Evolutionary conservation across 140 eudicot species (phyloP), one percentile per base, ranked within the genome.

Genomic region (Cichorium intybus): DNA sequence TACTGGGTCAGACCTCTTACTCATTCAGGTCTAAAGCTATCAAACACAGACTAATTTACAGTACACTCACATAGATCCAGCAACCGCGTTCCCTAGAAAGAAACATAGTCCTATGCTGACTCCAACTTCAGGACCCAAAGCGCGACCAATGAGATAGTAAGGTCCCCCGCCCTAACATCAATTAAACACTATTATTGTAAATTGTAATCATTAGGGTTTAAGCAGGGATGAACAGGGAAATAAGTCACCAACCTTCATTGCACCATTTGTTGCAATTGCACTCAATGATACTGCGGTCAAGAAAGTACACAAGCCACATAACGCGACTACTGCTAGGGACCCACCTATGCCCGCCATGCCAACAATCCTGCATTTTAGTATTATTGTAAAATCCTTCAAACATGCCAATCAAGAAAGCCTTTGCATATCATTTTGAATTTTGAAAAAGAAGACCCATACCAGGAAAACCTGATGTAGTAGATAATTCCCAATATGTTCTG

Each of bases 41-140:
- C n/a, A n/a, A n/a, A n/a, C n/a, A n/a, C n/a, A n/a, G n/a, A n/a
- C n/a, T n/a, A 53, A 73, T 89, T 87, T 77, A 83, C 84, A 83
- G 41, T 33, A 56, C 62, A 87, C 99, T 93, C 80, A 93, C 99
- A 93, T 87, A 59, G 99, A 80, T 75, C 97, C 99, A 64, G 99
- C 96, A 28, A 93, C 90, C 2, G 99, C 99, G 68, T 90, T 93
- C 54, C 99, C 99, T 18, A 93, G 94, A 77, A 93, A 93, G 84
- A 93, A 93, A 71, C 99, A 93, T 17, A 93, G 79, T 34, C 99
- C 99, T 39, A 93, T 93, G 88, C 99, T 93, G 58, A 93, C 99
- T 75, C 99, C 99, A 78, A 93, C 99, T 75, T 93, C 99, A n/a
- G 99, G 99, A 54, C 99, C 99, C 87, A 93, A 87, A 50, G 99